Base-by-base conservation (phyloP, 805 yeast genomes). In the Candida easanensis region DNA sequence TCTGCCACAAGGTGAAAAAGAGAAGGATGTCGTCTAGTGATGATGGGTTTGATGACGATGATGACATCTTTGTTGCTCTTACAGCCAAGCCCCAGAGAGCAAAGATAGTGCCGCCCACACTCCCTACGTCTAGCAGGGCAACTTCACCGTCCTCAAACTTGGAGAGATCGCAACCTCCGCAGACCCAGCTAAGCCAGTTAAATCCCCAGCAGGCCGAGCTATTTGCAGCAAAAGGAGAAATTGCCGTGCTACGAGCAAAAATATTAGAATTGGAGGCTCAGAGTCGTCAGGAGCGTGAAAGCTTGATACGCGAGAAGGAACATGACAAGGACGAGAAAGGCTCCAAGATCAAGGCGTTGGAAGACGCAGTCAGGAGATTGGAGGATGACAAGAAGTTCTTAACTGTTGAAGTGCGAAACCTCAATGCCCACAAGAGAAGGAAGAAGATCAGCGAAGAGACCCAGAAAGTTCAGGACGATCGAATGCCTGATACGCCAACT, bases 211-310 rank as follows among this genome's bases (percentile, higher is more conserved):
- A 43, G 47, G 56, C 40, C 36, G 65, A 66, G 32, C 49, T 80
- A n/a, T 70, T 68, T 42, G 65, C 72, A 27, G 83, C 87, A 5
- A 77, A 76, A 42, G 97, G 97, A 3, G 96, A 90, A 56, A 80
- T 86, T 28, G 81, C 93, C 13, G 81, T 89, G 27, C 68, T 90
- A 15, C 69, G 95, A 42, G 78, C 82, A 9, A 87, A 82, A 54
- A 37, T 48, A 2, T 32, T 43, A 10, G 49, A 44, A 22, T 32
- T 48, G 14, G 52, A 44, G 10, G 22, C 89, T 42, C 77, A 80
- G 10, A 85, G 81, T 52, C 64, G 85, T 17, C 64, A 72, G 17
- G 71, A 74, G 33, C 48, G 76, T 3, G 76, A 74, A 39, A 57
- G 56, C 20, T 69, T 65, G 38, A 65, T 65, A 33, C 33, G 18